phyloP scores from a whole-genome alignment of 139 green algal species.

The Chlamydomonas applanata region DNA sequence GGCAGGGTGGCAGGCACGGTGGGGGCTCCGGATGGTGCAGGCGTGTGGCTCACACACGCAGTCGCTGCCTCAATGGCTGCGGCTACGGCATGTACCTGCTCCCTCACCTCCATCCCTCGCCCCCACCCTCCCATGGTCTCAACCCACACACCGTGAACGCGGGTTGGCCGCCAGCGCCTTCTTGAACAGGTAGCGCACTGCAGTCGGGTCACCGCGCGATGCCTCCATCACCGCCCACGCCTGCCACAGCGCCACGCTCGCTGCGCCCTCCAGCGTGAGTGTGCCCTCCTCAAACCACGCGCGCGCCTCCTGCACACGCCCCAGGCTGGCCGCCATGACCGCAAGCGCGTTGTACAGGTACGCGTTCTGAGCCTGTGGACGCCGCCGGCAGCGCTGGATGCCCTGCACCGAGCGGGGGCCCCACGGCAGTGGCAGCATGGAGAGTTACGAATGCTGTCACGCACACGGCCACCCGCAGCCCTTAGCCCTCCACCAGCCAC shows the following conservation, averaged over 20 bases:
- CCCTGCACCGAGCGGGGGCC: constrained; percentile 38
- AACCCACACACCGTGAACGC: constrained; percentile 27
- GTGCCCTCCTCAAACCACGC: constrained; percentile 83
- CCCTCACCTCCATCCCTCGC: background rate
- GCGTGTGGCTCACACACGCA: too few species aligned
- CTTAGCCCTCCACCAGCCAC: too few species aligned
- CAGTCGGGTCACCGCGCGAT: constrained; percentile 49
- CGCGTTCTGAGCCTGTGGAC: constrained; percentile 51
- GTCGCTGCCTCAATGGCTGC: too few species aligned
- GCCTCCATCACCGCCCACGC: constrained; percentile 82
- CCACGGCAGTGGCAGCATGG: background rate
- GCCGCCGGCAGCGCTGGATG: constrained; percentile 50
- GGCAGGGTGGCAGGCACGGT: background rate
- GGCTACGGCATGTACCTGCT: background rate
- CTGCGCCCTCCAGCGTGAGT: constrained; percentile 35
- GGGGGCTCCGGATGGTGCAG: background rate
- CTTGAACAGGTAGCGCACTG: constrained; percentile 62
- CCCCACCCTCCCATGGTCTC: background rate
- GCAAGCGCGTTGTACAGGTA: constrained; percentile 88
- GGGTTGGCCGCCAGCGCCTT: constrained; percentile 59
- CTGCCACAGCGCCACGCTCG: constrained; percentile 42
- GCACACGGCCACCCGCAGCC: background rate
- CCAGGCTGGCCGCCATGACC: constrained; percentile 72
- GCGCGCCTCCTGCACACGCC: constrained; percentile 69
- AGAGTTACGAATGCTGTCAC: too few species aligned